Evolutionary conservation across 306 rosid species (phyloP).

Genomic region (Castanospermum australe): DNA sequence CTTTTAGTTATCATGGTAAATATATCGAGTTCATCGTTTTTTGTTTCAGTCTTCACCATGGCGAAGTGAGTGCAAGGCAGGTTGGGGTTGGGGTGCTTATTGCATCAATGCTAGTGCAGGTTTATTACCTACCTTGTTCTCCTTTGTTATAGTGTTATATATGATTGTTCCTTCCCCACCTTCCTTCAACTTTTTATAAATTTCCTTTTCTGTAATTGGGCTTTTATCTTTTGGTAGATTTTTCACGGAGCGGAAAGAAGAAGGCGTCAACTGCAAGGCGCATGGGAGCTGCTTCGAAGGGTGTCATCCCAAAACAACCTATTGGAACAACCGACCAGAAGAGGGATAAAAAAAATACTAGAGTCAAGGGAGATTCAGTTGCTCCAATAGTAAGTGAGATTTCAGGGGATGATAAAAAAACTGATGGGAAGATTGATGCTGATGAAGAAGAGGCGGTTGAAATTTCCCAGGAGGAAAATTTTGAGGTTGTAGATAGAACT

Average conservation of each 20-base stretch:
- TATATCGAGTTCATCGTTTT: not conserved
- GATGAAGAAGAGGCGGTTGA: conserved; percentile 21
- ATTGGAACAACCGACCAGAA: conserved; percentile 40
- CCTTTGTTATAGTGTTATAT: not conserved
- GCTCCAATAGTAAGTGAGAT: conserved; percentile 49
- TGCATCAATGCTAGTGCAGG: conserved; percentile 60
- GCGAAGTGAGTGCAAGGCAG: conserved; percentile 44
- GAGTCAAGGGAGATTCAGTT: conserved; percentile 43
- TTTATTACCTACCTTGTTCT: conserved; percentile 31
- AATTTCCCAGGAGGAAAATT: conserved; percentile 33
- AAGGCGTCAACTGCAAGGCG: conserved; percentile 53
- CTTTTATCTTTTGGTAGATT: conserved; percentile 45
- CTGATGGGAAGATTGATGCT: conserved; percentile 15
- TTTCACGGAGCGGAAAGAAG: conserved; percentile 62
- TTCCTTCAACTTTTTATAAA: not conserved
- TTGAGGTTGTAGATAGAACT: conserved; percentile 34
- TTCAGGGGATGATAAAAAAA: conserved; percentile 25
- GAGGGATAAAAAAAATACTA: conserved; percentile 42
- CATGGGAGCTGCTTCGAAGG: conserved; percentile 52
- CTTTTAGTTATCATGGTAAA: conserved; percentile 8
- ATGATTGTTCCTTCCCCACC: not conserved
- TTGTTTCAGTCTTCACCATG: conserved; percentile 57
- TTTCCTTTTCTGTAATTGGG: conserved; percentile 1
- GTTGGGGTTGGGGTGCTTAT: conserved; percentile 48
- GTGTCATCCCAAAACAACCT: conserved; percentile 53